Evolutionary conservation across 2,329 filamentous ascomycete genomes (phyloP).

Genomic region (Tolypocladium ophioglossoides): DNA sequence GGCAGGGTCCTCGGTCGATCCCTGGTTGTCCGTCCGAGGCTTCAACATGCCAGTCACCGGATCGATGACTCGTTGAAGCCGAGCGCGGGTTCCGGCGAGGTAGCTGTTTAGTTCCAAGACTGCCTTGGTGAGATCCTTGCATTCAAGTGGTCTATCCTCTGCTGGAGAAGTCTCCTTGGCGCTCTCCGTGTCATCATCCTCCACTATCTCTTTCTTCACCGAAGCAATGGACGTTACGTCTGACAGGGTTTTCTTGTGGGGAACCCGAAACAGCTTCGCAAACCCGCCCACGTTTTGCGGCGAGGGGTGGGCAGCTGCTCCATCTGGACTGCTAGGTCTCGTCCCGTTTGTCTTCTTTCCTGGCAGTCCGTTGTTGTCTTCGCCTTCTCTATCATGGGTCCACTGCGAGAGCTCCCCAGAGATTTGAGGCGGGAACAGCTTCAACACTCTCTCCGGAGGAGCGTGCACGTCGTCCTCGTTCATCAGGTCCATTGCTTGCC

Average conservation of each 20-base stretch:
- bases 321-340: slow-evolving; percentile 15
- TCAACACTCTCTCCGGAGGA: slow-evolving; percentile 79
- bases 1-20: slow-evolving; percentile 37
- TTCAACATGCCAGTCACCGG: slow-evolving; percentile 53
- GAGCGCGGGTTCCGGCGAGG: slow-evolving; percentile 70
- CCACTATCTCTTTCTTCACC: slow-evolving; percentile 37
- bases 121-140: slow-evolving; percentile 73
- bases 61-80: slow-evolving; percentile 51
- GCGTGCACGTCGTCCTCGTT: slow-evolving; percentile 74
- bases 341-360: slow-evolving; percentile 17
- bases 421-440: slow-evolving; percentile 72
- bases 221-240: slow-evolving; percentile 53
- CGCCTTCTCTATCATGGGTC: slow-evolving; percentile 23
- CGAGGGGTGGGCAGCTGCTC: slow-evolving; percentile 17
- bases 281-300: slow-evolving; percentile 35
- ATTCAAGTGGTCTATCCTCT: slow-evolving; percentile 51
- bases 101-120: slow-evolving; percentile 79
- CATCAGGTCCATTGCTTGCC: slow-evolving; percentile 81
- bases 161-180: slow-evolving; percentile 27
- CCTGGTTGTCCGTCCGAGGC: slow-evolving; percentile 31
- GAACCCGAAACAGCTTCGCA: slow-evolving; percentile 41
- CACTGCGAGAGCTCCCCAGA: slow-evolving; percentile 67
- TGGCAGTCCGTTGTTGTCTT: slow-evolving; percentile 30
- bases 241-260: slow-evolving; percentile 33
- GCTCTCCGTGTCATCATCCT: slow-evolving; percentile 45